Base-by-base conservation (phyloP, 805 yeast genomes). In the Sugiyamaella marilandica region DNA sequence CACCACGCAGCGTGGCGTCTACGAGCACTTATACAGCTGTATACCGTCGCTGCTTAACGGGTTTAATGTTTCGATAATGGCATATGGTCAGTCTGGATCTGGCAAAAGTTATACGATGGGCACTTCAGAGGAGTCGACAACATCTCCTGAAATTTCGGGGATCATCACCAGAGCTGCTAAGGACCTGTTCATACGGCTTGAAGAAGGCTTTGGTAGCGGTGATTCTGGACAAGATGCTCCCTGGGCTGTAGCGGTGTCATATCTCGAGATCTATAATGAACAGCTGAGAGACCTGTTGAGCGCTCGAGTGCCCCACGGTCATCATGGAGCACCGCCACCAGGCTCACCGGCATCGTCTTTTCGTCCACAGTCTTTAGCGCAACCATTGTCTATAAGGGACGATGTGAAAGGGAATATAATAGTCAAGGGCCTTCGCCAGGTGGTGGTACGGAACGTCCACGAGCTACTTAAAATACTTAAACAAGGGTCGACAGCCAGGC, bases 231-330 rank as follows among this genome's bases (percentile, higher is more conserved):
- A 8, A 2, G 16, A 26, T 9, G 2, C 36, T 16, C 31, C 33
- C 32, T 39, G 43, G 43, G 9, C 13, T 18, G 37, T 61, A 4
- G 39, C 54, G 26, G 71, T 82, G 1, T 77, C 84, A 7, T 84
- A 79, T 65, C 72, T 81, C 63, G 91, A 85, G 62, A 81, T 85
- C 34, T 85, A 85, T 62, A 84, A 84, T 62, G 91, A 85, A 65
- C 79, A 77, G 56, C 86, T 83, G 2, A 69, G 73, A 41, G 92
- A 85, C 64, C 68, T 85, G 50, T 67, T 85, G n/a, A 67, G 63
- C 10, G 60, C 60, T 1, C n/a, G 52, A 16, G 5, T 5, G 21
- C 11, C 43, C 5, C 11, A 14, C 9, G 24, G 13, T 10, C 24
- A 19, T 39, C 13, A 16, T 10, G 21, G 16, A 5, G 2, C 41